Evolutionary conservation across 306 rosid species (phyloP).

Genomic region (Rosa chinensis): DNA sequence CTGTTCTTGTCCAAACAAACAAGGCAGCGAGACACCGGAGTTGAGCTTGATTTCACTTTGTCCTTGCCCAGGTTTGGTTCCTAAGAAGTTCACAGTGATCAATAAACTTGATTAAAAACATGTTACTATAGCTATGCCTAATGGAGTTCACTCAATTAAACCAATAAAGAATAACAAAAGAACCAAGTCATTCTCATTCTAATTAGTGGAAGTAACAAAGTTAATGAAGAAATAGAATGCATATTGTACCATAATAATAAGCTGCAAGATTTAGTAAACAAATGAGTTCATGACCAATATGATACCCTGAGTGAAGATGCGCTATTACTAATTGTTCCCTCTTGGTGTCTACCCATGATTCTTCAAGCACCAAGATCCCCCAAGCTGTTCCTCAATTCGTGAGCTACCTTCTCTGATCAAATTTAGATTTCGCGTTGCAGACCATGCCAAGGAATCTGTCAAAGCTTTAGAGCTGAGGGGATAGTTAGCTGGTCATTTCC

Average conservation of each 20-base stretch:
- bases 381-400: constrained; percentile 26
- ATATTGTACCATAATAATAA: constrained; percentile 6
- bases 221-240: constrained; percentile 7
- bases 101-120: not conserved
- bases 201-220: not conserved
- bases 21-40: constrained; percentile 53
- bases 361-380: constrained; percentile 19
- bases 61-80: constrained; percentile 42
- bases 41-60: constrained; percentile 41
- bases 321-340: constrained; percentile 56
- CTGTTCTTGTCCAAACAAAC: constrained; percentile 57
- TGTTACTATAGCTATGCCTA: not conserved
- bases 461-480: not conserved
- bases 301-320: constrained; percentile 50
- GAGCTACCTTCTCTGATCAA: constrained; percentile 30
- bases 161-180: not conserved
- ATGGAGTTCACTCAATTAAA: not conserved
- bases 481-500: constrained; percentile 18
- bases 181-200: not conserved
- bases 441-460: constrained; percentile 12
- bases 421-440: constrained; percentile 30
- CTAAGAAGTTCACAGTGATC: constrained; percentile 33
- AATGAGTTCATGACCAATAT: not conserved
- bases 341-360: constrained; percentile 57
- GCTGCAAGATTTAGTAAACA: constrained; percentile 3